Evolutionary conservation across 2,329 filamentous ascomycete species (phyloP), one percentile per base, ranked within the genome.

Genomic region (Pyricularia pennisetigena): DNA sequence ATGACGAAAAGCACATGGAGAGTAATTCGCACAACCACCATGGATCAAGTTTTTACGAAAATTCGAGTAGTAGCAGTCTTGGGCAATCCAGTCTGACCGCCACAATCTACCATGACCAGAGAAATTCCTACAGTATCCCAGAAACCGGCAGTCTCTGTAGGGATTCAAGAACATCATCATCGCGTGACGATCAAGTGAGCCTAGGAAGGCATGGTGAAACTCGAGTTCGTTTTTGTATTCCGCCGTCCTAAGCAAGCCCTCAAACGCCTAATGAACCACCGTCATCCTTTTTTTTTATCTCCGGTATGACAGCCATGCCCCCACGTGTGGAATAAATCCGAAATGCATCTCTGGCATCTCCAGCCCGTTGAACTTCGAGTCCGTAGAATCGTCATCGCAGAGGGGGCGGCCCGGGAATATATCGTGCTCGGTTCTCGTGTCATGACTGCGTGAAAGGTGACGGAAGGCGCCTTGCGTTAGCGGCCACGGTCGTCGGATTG

Each of bases 241-340:
- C 65, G 65, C 65, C 65, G 29, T 67, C 65, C 65, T 67, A 59
- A 67, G 65, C 65, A 67, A 67, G 29, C 35, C 65, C 65, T 61
- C 26, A 49, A 67, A 67, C 65, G 65, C 65, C 65, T 67, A 35
- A 67, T 66, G 64, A 66, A 66, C 41, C 64, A 49, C 64, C 64
- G 20, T 66, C 64, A 57, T 66, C 64, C 64, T 49, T 41, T 49
- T 49, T 41, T 49, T 49, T 57, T 26, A 35, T 66, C 57, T 61
- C 57, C 24, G 57, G 57, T 61, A 61, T 61, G 57, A 61, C 57
- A 61, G 57, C 20, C 57, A 61, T 61, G 57, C 57, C 57, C 57
- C 57, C 57, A 35, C 57, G n/a, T 61, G 57, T 61, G 57, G 57
- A 61, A 61, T 12, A 14, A 61, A 24, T 61, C 57, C 57, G 57